These are phyloP conservation scores for Houttuynia cordata DNA, from an alignment of 164 flowering plant genomes.

Conservation along the genomic window DNA sequence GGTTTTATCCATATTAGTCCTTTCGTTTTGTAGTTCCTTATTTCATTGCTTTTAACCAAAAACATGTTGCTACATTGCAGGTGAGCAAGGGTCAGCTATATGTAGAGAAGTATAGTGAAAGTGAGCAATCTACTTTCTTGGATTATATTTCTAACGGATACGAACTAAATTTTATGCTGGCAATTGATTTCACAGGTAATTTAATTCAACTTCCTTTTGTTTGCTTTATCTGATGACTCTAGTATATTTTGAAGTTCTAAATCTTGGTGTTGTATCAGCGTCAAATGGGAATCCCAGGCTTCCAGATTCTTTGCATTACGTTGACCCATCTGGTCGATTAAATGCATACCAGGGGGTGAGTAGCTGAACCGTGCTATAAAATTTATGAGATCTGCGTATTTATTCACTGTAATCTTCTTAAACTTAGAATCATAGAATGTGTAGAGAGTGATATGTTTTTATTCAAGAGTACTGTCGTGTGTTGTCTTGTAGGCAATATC, in stretches of 20 bases:
- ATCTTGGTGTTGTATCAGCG: conserved; percentile 24
- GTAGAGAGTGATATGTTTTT: not conserved
- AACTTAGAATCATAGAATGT: too few relatives aligned
- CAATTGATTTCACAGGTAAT: conserved; percentile 90
- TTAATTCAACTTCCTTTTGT: not conserved
- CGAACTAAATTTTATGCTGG: conserved; percentile 93
- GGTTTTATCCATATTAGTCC: not conserved
- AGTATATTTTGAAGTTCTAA: not conserved
- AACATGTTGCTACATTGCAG: conserved; percentile 16
- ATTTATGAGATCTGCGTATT: too few relatives aligned
- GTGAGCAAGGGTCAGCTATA: conserved; percentile 63
- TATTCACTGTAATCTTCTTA: not conserved
- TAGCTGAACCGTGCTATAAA: not conserved
- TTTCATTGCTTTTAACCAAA: not conserved
- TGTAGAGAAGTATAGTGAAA: conserved; percentile 60
- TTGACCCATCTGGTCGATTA: conserved; percentile 60
- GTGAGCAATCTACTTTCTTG: conserved; percentile 52
- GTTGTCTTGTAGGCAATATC: conserved; percentile 48
- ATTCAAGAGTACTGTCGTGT: not conserved
- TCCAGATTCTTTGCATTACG: conserved; percentile 74
- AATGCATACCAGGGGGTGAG: conserved; percentile 89
- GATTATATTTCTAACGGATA: conserved; percentile 88
- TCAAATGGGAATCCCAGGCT: conserved; percentile 80
- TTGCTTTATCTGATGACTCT: not conserved
- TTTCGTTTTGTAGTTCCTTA: not conserved